Evolutionary conservation across 78 protist species (phyloP).

Genomic region (Emiliania huxleyi): DNA sequence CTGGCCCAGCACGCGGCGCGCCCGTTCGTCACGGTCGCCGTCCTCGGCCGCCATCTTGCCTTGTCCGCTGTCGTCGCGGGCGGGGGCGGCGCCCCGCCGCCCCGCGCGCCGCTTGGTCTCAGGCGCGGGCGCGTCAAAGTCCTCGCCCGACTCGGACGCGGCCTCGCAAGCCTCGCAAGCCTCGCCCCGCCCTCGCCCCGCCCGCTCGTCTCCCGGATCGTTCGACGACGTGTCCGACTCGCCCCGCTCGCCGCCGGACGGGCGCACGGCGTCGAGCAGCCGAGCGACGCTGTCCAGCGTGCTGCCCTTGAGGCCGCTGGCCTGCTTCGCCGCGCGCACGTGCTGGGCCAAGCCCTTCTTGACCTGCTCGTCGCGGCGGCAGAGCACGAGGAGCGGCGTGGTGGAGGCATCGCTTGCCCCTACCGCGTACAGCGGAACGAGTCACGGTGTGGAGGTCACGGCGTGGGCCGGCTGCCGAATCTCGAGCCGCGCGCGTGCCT

Average conservation of each 20-base stretch:
- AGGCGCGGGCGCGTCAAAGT: background rate
- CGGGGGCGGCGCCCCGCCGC: background rate
- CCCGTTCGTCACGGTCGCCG: background rate
- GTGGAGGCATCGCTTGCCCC: background rate
- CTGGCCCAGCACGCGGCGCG: background rate
- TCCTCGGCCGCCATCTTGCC: background rate
- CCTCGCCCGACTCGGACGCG: no score
- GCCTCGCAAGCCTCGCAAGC: no score
- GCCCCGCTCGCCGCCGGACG: background rate
- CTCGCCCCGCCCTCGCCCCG: background rate
- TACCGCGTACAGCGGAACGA: no score
- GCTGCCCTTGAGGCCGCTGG: background rate
- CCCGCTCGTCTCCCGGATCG: background rate
- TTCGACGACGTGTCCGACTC: no score
- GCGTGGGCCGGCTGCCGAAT: background rate
- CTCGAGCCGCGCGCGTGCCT: no score
- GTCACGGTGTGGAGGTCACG: no score
- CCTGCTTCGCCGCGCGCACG: background rate
- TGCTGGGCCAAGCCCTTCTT: background rate
- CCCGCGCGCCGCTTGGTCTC: background rate
- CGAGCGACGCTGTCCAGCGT: background rate
- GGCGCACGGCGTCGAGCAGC: background rate
- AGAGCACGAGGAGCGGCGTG: background rate
- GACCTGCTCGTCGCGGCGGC: background rate
- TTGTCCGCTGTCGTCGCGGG: background rate